phyloP scores from a whole-genome alignment of 805 yeast genomes.

The Saccharomycopsis sp. region DNA sequence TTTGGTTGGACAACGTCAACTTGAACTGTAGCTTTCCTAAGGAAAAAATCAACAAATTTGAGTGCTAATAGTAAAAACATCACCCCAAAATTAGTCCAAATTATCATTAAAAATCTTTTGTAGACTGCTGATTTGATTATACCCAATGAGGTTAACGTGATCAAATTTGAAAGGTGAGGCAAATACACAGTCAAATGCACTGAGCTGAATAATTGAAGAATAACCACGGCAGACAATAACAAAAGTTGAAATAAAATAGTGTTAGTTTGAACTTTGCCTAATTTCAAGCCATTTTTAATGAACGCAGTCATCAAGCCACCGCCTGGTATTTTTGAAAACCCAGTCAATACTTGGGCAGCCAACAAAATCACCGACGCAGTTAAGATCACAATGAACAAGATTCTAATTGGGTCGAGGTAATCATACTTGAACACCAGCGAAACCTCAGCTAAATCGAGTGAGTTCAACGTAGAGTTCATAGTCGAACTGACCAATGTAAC shows the following conservation, averaged over 20 bases:
- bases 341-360: not conserved
- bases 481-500: conserved; percentile 8
- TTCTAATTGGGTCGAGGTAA: conserved; percentile 7
- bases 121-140: conserved; percentile 6
- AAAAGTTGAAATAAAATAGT: not conserved
- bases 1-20: conserved; percentile 20
- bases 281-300: not conserved
- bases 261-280: not conserved
- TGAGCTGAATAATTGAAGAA: conserved; percentile 3
- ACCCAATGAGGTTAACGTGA: conserved; percentile 7
- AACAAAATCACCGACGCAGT: not conserved
- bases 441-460: conserved; percentile 8
- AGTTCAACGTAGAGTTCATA: conserved; percentile 3
- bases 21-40: not conserved
- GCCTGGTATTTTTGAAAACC: not conserved
- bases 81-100: conserved; percentile 13
- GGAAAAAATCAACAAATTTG: not conserved
- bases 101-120: not conserved
- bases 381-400: conserved; percentile 1
- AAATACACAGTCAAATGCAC: conserved; percentile 9
- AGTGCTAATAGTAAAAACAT: conserved; percentile 2
- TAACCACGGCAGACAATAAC: not conserved
- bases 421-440: conserved; percentile 4
- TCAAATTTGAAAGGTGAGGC: not conserved
- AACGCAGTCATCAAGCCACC: not conserved